These are phyloP conservation scores for Kondoa malvinella DNA, from an alignment of 768 basidiomycete genomes.

Conservation along the genomic window DNA sequence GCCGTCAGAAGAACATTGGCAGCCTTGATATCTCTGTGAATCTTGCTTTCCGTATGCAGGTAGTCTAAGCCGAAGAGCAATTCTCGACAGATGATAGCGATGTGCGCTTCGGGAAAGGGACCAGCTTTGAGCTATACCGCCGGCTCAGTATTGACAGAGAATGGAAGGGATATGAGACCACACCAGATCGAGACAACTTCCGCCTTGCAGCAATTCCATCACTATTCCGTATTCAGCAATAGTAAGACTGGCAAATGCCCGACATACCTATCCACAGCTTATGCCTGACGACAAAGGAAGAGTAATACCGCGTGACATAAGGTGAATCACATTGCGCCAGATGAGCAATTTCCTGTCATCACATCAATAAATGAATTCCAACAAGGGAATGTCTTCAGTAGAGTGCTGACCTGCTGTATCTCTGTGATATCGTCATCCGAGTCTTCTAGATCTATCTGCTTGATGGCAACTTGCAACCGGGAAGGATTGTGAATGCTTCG, in stretches of 20 bases:
- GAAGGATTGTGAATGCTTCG: constrained; percentile 71
- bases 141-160: not conserved
- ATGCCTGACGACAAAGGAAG: constrained; percentile 88
- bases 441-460: constrained; percentile 96
- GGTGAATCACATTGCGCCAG: constrained; percentile 90
- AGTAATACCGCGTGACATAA: constrained; percentile 90
- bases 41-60: constrained; percentile 86
- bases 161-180: constrained; percentile 9
- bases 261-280: constrained; percentile 75
- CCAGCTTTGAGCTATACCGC: constrained; percentile 56
- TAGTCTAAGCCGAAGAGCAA: constrained; percentile 84
- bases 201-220: constrained; percentile 97
- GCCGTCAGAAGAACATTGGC: constrained; percentile 2
- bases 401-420: constrained; percentile 47
- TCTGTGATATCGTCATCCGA: constrained; percentile 97
- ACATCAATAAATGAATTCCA: not conserved
- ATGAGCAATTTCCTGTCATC: constrained; percentile 68
- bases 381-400: not conserved
- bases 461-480: constrained; percentile 88
- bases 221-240: constrained; percentile 32
- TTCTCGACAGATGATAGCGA: constrained; percentile 85
- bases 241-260: not conserved
- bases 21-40: constrained; percentile 89
- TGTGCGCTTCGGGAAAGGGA: constrained; percentile 76
- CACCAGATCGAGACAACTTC: constrained; percentile 84